Evolutionary conservation across 78 protist genomes (phyloP).

Genomic region (Dictyostelium capitatum): DNA sequence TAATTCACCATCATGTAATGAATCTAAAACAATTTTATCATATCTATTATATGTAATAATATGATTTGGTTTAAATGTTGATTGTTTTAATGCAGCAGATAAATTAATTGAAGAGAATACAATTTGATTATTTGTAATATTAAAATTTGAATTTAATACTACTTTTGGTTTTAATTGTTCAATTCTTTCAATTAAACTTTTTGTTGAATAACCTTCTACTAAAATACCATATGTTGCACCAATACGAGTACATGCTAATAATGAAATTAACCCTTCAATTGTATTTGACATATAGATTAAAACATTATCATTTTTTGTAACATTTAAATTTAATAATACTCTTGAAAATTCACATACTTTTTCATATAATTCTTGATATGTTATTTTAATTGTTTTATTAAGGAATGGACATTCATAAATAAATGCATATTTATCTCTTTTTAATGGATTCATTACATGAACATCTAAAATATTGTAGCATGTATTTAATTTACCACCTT

Average conservation of each 20-base stretch:
- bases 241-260: constrained; percentile 97
- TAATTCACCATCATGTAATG: neutral
- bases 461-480: neutral
- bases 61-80: neutral
- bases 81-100: neutral
- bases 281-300: constrained; percentile 93
- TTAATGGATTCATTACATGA: neutral
- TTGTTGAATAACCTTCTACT: neutral
- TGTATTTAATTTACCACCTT: neutral
- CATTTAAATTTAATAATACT: constrained; percentile 81
- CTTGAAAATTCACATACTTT: constrained; percentile 59
- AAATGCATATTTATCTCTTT: neutral
- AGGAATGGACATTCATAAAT: neutral
- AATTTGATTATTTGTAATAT: neutral
- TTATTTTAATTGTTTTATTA: neutral
- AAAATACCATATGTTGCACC: constrained; percentile 90
- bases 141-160: neutral
- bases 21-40: neutral
- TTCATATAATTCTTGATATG: neutral
- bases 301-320: constrained; percentile 90
- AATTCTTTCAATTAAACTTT: neutral
- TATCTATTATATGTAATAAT: neutral
- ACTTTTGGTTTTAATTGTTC: constrained; percentile 2
- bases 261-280: constrained; percentile 79
- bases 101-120: neutral